phyloP scores from a whole-genome alignment of 805 yeast species.

The Teunomyces pallodes region DNA sequence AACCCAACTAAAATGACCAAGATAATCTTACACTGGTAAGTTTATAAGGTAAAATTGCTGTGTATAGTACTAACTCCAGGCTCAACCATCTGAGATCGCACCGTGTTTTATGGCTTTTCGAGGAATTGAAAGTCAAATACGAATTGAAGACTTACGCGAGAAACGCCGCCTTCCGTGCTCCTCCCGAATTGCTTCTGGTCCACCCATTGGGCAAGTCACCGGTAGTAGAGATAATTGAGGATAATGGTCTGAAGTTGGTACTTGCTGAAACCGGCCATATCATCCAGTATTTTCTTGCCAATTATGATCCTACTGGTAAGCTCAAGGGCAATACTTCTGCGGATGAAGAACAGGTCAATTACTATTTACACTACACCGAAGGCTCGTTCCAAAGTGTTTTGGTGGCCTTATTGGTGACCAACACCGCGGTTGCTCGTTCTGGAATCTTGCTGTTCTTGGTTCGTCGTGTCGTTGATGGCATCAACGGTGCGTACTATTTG shows the following conservation, averaged over 20 bases:
- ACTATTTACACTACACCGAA: slow-evolving; percentile 24
- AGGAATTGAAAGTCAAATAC: slow-evolving; percentile 30
- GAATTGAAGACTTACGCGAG: slow-evolving; percentile 32
- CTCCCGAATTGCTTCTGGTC: slow-evolving; percentile 26
- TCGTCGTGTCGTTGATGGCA: slow-evolving; percentile 16
- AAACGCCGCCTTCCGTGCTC: slow-evolving; percentile 27
- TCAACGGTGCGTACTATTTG: slow-evolving; percentile 26
- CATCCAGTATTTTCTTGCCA: slow-evolving; percentile 46
- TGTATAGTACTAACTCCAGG: slow-evolving; percentile 14
- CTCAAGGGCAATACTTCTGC: slow-evolving; percentile 32
- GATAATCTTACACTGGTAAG: slow-evolving; percentile 24
- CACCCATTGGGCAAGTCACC: slow-evolving; percentile 41
- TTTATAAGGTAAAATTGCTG: background rate
- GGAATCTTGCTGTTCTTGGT: slow-evolving; percentile 21
- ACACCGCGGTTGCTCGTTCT: slow-evolving; percentile 22
- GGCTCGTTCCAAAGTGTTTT: slow-evolving; percentile 23
- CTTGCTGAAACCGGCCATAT: slow-evolving; percentile 62
- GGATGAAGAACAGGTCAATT: slow-evolving; percentile 34
- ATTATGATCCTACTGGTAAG: slow-evolving; percentile 41
- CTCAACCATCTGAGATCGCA: slow-evolving; percentile 35
- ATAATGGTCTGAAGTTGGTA: slow-evolving; percentile 11
- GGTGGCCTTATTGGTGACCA: slow-evolving; percentile 22
- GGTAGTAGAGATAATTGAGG: slow-evolving; percentile 26
- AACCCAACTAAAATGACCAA: background rate
- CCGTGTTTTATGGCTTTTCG: slow-evolving; percentile 38